Evolutionary conservation across 345 rosid species (phyloP), one percentile per base, ranked within the genome.

Genomic region (Kernera saxatilis): DNA sequence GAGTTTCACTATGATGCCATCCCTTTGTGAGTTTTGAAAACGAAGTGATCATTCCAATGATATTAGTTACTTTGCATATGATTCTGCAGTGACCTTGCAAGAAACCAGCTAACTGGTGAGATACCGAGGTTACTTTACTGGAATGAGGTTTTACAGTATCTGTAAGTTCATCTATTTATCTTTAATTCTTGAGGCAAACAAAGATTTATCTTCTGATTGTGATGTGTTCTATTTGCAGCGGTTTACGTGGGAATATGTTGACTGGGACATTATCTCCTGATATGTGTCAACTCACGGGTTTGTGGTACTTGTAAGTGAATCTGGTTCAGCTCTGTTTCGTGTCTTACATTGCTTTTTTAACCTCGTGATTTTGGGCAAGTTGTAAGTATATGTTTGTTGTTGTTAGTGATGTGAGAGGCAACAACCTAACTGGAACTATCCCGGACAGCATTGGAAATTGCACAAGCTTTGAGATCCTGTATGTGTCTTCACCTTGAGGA

Each of bases 71-170:
- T 50, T 26, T 4, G 14, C 6, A 14, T 69, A 0, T 70, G 43
- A 48, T 29, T 7, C 32, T 29, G 62, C 68, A 95, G 99, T 6
- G 98, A 95, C 69, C 93, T 95, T 67, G 98, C 99, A 11, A 74
- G 81, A 37, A 95, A 95, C 77, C 89, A 81, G 78, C 87, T 95
- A 8, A 82, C 68, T 0, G 99, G 99, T 4, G 97, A 90, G 77
- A 95, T 95, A 10, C 96, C 99, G 0, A 83, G 97, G 73, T 58
- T 95, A 40, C 85, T 95, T 21, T 95, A 92, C 51, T 95, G 99
- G 99, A 95, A 88, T 71, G 99, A 95, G 80, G 98, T 92, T 1
- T 67, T 95, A 60, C 99, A 95, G 77, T 95, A 87, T 67, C 97
- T 95, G 99, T 95, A 63, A 84, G 96, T 74, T 11, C 8, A 5